Evolutionary conservation across 179 eudicot species (phyloP).

Genomic region (Corrigiola litoralis): DNA sequence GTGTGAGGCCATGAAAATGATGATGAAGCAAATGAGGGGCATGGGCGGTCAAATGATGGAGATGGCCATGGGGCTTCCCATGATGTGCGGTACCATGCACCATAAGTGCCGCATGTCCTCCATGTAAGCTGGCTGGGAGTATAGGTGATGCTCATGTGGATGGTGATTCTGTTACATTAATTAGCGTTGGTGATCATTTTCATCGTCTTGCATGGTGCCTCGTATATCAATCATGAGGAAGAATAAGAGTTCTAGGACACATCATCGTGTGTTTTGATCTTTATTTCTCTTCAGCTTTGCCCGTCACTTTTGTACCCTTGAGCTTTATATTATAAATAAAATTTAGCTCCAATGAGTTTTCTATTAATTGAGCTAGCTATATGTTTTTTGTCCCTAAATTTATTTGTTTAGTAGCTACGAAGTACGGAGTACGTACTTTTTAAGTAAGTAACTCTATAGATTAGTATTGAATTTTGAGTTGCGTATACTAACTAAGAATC

Average conservation of each 20-base stretch:
- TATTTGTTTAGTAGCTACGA: too few relatives aligned
- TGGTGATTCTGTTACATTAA: background rate
- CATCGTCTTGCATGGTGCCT: background rate
- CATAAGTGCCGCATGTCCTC: slow-evolving; percentile 17
- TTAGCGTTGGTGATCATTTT: background rate
- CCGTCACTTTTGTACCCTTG: background rate
- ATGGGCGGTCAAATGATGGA: background rate
- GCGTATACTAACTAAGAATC: too few relatives aligned
- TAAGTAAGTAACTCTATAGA: too few relatives aligned
- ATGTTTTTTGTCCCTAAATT: too few relatives aligned
- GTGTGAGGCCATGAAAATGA: slow-evolving; percentile 24
- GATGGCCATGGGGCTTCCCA: slow-evolving; percentile 20
- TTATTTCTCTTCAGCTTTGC: background rate
- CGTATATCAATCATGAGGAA: background rate
- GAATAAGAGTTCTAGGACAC: slow-evolving; percentile 6
- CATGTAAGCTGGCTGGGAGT: background rate
- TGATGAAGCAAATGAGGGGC: background rate
- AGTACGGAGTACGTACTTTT: too few relatives aligned
- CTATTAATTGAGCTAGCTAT: too few relatives aligned
- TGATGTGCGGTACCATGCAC: slow-evolving; percentile 24
- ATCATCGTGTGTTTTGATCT: slow-evolving; percentile 20
- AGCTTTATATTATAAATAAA: slow-evolving; percentile 5
- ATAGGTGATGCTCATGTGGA: background rate
- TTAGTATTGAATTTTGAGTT: too few relatives aligned
- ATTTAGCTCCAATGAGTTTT: too few relatives aligned